Base-by-base conservation (phyloP, 805 yeast species). In the Metschnikowia kunwiensis region DNA sequence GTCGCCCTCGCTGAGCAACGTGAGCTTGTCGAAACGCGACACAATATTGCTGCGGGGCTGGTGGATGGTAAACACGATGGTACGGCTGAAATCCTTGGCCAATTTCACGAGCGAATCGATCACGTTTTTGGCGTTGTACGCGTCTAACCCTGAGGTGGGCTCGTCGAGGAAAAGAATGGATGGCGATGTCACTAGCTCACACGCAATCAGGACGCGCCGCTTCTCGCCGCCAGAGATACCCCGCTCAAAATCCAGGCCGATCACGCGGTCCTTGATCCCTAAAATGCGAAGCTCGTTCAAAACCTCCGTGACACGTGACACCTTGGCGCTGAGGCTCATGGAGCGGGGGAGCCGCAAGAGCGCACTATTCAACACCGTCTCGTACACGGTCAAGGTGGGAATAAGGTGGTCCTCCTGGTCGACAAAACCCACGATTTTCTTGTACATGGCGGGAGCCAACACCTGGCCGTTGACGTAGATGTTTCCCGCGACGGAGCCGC, bases 41-140 rank as follows among this genome's bases (percentile, higher is more conserved):
- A 93, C 97, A 57, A 93, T 91, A 54, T 93, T 93, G 39, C 96
- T 86, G 54, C 98, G 74, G 8, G 98, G 98, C 57, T 93, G 98
- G 63, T 93, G 98, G 47, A 93, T 93, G 0, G 98, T 87, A 57
- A 93, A 83, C 2, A 93, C 77, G 32, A 93, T 79, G 0, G 98
- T 91, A 55, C 97, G 78, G 42, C 84, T 80, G 58, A 81, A 85
- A 50, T 80, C 82, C 40, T 80, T 72, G 0, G 97, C 86, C 40
- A 93, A 70, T 39, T 83, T 74, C 2, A 85, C 91, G 29, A 93
- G 70, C 43, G 87, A 75, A 43, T 88, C 97, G 28, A 93, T 72
- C 6, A 93, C 98, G 50, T 89, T 87, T 54, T 77, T 80, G 1
- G 98, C 97, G 61, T 89, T 91, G 57, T 77, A 91, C 6, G 97